A percentile compares a stretch with the other conserved stretches of the same genome.
These are phyloP conservation scores for Flaveria ramosissima DNA, from an alignment of 129 eudicot genomes.

Conservation along the genomic window DNA sequence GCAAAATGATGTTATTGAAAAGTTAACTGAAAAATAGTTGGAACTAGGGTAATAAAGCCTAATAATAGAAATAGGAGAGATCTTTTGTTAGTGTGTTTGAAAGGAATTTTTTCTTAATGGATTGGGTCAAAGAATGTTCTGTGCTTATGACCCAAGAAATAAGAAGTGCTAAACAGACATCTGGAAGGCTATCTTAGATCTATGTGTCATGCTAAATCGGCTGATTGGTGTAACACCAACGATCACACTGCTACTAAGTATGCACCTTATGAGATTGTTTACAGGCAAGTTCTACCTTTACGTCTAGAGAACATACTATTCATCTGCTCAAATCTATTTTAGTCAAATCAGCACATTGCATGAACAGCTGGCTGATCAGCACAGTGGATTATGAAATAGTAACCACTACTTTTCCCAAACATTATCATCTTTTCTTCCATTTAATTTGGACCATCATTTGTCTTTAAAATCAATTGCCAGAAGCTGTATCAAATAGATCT, in stretches of 20 bases:
- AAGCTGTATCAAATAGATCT: too few species aligned
- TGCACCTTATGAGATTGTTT: not conserved
- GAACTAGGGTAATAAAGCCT: not conserved
- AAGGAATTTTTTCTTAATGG: not conserved
- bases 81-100: not conserved
- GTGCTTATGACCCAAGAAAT: not conserved
- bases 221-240: too few species aligned
- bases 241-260: not conserved
- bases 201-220: not conserved
- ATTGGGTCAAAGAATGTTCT: not conserved
- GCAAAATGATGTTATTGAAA: constrained; percentile 12
- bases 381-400: too few species aligned
- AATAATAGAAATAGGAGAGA: not conserved
- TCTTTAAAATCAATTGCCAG: too few species aligned
- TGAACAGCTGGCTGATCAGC: too few species aligned
- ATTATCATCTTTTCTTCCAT: too few species aligned
- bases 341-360: too few species aligned
- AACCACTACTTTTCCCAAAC: too few species aligned
- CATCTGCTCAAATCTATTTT: too few species aligned
- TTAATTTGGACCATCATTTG: too few species aligned
- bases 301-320: not conserved
- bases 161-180: not conserved
- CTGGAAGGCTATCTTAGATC: not conserved
- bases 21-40: not conserved
- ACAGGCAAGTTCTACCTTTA: not conserved